phyloP scores from a whole-genome alignment of 306 rosid species.

The Lathyrus oleraceus region DNA sequence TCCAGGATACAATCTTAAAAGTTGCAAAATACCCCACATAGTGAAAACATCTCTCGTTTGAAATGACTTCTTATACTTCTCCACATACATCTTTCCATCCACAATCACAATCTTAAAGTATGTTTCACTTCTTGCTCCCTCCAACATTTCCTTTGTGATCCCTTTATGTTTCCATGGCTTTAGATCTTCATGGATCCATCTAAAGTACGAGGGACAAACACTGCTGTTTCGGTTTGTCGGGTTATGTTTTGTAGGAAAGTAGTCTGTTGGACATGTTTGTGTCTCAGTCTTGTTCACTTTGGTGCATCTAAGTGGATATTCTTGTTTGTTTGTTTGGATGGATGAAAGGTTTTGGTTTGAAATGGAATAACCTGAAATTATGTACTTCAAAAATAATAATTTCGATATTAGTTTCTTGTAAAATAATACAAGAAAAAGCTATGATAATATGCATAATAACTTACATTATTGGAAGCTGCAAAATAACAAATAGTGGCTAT shows the following conservation, averaged over 20 bases:
- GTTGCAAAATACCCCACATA: constrained; percentile 77
- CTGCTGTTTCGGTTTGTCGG: constrained; percentile 22
- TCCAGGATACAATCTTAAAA: constrained; percentile 62
- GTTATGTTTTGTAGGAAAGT: constrained; percentile 41
- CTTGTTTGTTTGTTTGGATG: background rate
- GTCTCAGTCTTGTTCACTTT: constrained; percentile 26
- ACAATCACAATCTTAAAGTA: constrained; percentile 64
- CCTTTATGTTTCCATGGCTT: constrained; percentile 66
- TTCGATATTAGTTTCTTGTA: background rate
- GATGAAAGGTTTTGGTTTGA: constrained; percentile 16
- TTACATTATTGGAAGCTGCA: constrained; percentile 36
- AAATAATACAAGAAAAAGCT: no score
- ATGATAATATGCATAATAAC: background rate
- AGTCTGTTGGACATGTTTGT: constrained; percentile 48
- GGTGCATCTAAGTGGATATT: constrained; percentile 49
- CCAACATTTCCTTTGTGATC: constrained; percentile 65
- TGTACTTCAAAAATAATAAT: constrained; percentile 34
- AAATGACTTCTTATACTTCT: constrained; percentile 52
- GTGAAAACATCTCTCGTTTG: constrained; percentile 74
- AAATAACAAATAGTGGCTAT: constrained; percentile 29
- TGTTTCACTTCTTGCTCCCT: constrained; percentile 52
- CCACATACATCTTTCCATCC: constrained; percentile 62
- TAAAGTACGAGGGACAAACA: constrained; percentile 68
- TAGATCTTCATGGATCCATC: constrained; percentile 85
- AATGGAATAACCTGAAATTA: constrained; percentile 29